phyloP scores from a whole-genome alignment of 73 alveolate genomes.

The Tetrahymena borealis region DNA sequence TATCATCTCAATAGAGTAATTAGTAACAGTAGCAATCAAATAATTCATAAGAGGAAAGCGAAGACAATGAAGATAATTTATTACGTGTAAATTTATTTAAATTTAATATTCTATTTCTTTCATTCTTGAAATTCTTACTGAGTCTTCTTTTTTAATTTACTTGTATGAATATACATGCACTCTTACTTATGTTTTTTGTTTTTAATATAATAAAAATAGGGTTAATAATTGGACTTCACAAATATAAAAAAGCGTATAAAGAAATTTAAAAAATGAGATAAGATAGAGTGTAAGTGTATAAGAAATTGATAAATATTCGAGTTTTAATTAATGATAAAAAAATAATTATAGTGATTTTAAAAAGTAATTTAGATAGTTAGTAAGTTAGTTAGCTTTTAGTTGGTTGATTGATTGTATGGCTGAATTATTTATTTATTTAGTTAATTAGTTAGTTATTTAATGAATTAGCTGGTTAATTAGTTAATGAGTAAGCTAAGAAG shows the following conservation, averaged over 20 bases:
- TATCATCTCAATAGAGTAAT: neutral
- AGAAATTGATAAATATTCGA: neutral
- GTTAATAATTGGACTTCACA: neutral
- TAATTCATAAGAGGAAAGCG: neutral
- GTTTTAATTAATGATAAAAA: no score
- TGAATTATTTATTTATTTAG: no score
- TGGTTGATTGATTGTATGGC: no score
- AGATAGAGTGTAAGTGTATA: neutral
- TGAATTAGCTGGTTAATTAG: no score
- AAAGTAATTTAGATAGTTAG: no score
- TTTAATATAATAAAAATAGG: neutral
- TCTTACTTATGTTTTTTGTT: neutral
- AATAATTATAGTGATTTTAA: no score
- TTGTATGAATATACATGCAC: no score
- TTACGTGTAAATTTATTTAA: no score
- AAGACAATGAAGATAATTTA: neutral
- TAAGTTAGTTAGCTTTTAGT: no score
- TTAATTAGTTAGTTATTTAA: no score
- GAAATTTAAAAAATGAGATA: neutral
- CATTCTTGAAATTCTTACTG: neutral
- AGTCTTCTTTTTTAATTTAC: neutral
- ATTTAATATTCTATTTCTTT: neutral
- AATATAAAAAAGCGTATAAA: neutral
- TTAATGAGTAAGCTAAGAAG: neutral
- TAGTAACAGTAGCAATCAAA: neutral